A percentile compares a stretch with the other conserved stretches of the same genome.
Conservation (phyloP, 1,284 basidiomycete species). For the Marasmius tenuissimus region DNA sequence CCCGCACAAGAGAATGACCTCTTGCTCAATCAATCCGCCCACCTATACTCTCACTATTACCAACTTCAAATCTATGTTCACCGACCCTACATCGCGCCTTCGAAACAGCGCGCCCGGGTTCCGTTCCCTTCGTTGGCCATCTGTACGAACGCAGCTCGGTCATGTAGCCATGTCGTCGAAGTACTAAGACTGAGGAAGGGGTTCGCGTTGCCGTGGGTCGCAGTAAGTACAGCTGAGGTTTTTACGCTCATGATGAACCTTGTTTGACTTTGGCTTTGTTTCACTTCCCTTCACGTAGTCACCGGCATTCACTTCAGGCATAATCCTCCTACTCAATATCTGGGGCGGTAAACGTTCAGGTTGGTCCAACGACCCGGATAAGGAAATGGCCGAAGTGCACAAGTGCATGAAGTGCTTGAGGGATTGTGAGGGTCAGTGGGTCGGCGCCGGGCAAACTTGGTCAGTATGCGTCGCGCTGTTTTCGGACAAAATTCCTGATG, state of each 20-base stretch:
- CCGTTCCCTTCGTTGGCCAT: conserved; percentile 78
- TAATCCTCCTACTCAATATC: conserved; percentile 76
- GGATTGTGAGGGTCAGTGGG: conserved; percentile 48
- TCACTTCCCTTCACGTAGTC: too few relatives aligned
- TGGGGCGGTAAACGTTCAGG: conserved; percentile 74
- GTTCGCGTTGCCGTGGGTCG: conserved; percentile 36
- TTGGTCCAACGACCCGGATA: conserved; percentile 49
- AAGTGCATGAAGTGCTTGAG: conserved; percentile 67
- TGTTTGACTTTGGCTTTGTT: too few relatives aligned
- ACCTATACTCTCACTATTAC: conserved; percentile 70
- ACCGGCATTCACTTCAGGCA: conserved; percentile 58
- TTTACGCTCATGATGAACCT: too few relatives aligned
- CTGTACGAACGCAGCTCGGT: conserved; percentile 85
- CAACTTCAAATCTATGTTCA: conserved; percentile 79
- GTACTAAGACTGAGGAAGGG: conserved; percentile 39
- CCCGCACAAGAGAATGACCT: conserved; percentile 55
- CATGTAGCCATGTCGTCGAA: conserved; percentile 73
- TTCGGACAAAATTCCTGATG: neutral
- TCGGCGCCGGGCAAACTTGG: conserved; percentile 40
- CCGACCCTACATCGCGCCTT: conserved; percentile 78
- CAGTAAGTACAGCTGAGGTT: conserved; percentile 28
- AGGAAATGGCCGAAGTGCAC: conserved; percentile 70
- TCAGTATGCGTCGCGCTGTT: conserved; percentile 17
- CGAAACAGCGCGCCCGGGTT: conserved; percentile 53
- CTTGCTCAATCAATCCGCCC: conserved; percentile 72